Evolutionary conservation across 257 asterid species (phyloP), one percentile per base, ranked within the genome.

Genomic region (Ehretia macrophylla): DNA sequence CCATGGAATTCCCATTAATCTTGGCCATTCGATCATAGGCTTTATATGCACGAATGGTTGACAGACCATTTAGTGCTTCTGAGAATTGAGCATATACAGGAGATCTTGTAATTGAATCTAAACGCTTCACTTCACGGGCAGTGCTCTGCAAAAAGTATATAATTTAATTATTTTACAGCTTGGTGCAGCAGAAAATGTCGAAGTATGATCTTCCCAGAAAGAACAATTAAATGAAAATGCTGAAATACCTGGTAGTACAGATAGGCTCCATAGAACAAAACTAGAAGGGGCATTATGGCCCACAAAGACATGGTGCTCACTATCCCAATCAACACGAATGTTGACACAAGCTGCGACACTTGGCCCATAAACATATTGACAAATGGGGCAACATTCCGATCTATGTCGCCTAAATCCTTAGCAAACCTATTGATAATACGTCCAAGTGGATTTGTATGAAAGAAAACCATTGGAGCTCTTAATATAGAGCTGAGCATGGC

Each of bases 51-150:
- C 99, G 99, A 54, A 92, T 85, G 46, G 96, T 84, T 51, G 96
- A 63, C 52, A 88, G 71, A 51, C 99, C 99, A 64, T 92, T 88
- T 16, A 92, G 79, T 22, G 99, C 97, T 81, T 92, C 99, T 48
- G 95, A 88, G 66, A 92, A 92, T 75, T 92, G 99, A 39, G 99
- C 99, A 71, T 92, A 92, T n/a, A 92, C 97, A 17, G 99, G 99
- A 59, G 99, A 92, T 64, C 99, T 78, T 58, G 83, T 68, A 59
- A 88, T 64, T 57, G 99, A 92, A 78, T 92, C 99, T 58, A 92
- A 72, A 35, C 99, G 97, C 69, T 92, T 92, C 67, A 88, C 93
- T 76, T 92, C 99, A 58, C 99, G 93, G 60, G 96, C 95, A 32
- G 95, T 92, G 79, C 97, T 92, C 99, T 91, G 85, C 74, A 72